These are phyloP conservation scores for Pseudodiploospora longispora DNA, from an alignment of 2,329 filamentous ascomycete species.

Conservation along the genomic window DNA sequence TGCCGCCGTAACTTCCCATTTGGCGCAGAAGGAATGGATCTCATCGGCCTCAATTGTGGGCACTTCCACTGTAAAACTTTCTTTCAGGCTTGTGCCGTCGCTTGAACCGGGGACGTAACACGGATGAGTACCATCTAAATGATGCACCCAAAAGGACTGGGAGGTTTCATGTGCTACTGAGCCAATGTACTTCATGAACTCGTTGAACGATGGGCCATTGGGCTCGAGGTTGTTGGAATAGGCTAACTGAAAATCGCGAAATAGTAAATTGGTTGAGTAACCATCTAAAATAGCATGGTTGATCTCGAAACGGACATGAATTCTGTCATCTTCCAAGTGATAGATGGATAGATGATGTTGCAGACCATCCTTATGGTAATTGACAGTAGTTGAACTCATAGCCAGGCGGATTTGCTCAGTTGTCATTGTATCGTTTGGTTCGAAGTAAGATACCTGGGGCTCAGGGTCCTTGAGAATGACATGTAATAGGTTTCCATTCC, in stretches of 20 bases:
- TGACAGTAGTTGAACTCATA: not conserved
- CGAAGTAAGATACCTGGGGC: not conserved
- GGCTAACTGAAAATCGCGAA: slow-evolving; percentile 15
- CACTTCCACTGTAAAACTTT: not conserved
- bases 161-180: not conserved
- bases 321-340: slow-evolving; percentile 2
- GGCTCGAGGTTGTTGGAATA: slow-evolving; percentile 11
- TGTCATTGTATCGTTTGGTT: not conserved
- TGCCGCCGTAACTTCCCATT: slow-evolving; percentile 35
- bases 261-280: slow-evolving; percentile 16
- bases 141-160: slow-evolving; percentile 13
- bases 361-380: not conserved
- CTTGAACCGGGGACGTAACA: not conserved
- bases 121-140: not conserved
- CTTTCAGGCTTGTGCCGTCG: no score
- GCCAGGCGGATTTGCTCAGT: not conserved
- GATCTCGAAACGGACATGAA: slow-evolving; percentile 18
- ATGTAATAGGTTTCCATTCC: slow-evolving; percentile 5
- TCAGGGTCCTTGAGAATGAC: slow-evolving; percentile 6
- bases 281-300: slow-evolving; percentile 21
- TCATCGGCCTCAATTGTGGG: not conserved
- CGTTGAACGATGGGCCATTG: not conserved
- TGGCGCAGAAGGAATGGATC: slow-evolving; percentile 3
- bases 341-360: slow-evolving; percentile 12
- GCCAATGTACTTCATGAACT: slow-evolving; percentile 4